A percentile compares a stretch with the other conserved stretches of the same genome.
phyloP scores from a whole-genome alignment of 352 stramenopile species.

The Phytopythium helicoides region DNA sequence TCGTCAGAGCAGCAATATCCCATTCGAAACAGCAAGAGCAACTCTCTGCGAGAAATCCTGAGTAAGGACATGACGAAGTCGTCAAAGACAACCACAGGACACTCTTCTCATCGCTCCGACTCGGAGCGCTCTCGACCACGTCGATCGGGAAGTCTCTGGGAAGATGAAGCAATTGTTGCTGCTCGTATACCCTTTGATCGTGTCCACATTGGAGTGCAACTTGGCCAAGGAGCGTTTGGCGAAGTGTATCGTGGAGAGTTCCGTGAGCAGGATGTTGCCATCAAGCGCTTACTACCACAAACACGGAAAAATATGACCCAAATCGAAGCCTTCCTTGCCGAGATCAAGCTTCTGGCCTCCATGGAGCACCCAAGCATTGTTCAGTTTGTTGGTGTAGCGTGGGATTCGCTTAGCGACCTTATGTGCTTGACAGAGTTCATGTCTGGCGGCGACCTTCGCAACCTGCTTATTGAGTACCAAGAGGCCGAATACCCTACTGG shows the following conservation, averaged over 20 bases:
- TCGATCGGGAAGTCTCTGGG: slow-evolving; percentile 16
- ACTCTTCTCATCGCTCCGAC: slow-evolving; percentile 7
- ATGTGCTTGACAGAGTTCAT: slow-evolving; percentile 53
- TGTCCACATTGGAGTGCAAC: slow-evolving; percentile 21
- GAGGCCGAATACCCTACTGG: slow-evolving; percentile 11
- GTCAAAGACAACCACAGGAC: slow-evolving; percentile 11
- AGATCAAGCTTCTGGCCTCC: slow-evolving; percentile 40
- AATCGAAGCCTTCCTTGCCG: slow-evolving; percentile 36
- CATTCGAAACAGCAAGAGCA: slow-evolving; percentile 3
- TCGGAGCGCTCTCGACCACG: slow-evolving; percentile 6
- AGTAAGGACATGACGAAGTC: slow-evolving; percentile 16
- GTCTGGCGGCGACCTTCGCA: slow-evolving; percentile 39
- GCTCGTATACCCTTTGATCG: slow-evolving; percentile 34
- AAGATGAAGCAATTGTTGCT: slow-evolving; percentile 34
- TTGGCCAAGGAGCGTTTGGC: slow-evolving; percentile 32
- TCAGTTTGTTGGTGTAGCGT: slow-evolving; percentile 48
- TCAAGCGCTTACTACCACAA: slow-evolving; percentile 43
- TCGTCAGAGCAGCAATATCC: slow-evolving; percentile 14
- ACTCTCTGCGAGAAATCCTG: slow-evolving; percentile 5
- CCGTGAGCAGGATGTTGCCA: slow-evolving; percentile 28
- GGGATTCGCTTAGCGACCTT: slow-evolving; percentile 48
- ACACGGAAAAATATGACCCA: slow-evolving; percentile 33
- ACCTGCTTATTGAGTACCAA: slow-evolving; percentile 27
- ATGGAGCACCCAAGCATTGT: slow-evolving; percentile 55
- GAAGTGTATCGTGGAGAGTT: slow-evolving; percentile 38